Base-by-base conservation (phyloP, 768 basidiomycete species). In the Leucogyrophana mollusca region DNA sequence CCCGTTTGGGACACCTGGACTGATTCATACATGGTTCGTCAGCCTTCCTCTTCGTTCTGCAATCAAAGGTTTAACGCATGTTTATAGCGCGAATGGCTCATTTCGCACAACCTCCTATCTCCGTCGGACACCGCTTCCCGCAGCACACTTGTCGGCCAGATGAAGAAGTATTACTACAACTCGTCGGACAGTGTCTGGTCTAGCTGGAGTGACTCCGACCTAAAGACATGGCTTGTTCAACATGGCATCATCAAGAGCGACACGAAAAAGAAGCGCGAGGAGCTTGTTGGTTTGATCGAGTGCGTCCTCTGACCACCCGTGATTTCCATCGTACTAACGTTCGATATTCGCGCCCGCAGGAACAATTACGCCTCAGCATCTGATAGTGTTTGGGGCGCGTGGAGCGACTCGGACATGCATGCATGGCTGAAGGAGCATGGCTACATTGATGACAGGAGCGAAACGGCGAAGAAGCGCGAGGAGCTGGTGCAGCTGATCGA, bases 1-100 rank as follows among this genome's bases (percentile, higher is more conserved):
- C 87, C 87, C 2, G 64, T 87, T 30, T 98, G 89, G 82, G 73
- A 89, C 17, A 79, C 83, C 3, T 98, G 95, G 94, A 85, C 83
- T 44, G 86, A 90, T 60, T 85, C 82, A 3, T 88, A 90, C 61
- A 80, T 94, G 41, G 87, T 88, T 50, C 40, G 83, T 62, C 27
- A 9, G 36, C 27, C 20, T 17, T 9, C 18, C 21, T 4, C 14
- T 25, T 36, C 9, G 17, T 4, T 4, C 27, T 32, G 25, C 9
- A 56, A 2, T 27, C n/a, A n/a, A n/a, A n/a, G 17, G 33, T 53
- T 4, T 57, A 39, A 9, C 30, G 4, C 0, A 10, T 4, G 11
- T 16, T 7, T 47, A 8, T 49, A 90, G 88, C 83, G 84, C 46
- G 72, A 85, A 47, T 97, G 94, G 94, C 85, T 96, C 37, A 70